Percentiles rank a stretch among this genome's conserved stretches.
These are phyloP conservation scores for Exophiala bonariae DNA, from an alignment of 2,329 filamentous ascomycete genomes.

Conservation along the genomic window DNA sequence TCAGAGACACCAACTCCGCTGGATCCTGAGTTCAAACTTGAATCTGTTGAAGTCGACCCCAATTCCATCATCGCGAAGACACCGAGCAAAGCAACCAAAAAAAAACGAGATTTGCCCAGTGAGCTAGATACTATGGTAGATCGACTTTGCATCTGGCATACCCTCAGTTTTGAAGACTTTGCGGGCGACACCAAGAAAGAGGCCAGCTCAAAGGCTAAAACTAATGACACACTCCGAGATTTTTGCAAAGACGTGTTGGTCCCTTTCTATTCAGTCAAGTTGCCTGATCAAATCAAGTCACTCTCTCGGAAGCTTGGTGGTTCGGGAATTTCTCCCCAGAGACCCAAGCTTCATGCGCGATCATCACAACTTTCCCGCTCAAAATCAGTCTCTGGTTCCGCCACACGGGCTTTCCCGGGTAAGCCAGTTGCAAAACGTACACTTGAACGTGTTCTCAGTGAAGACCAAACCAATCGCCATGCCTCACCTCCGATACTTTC, in stretches of 20 bases:
- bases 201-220: conserved; percentile 22
- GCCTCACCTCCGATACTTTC: conserved; percentile 38
- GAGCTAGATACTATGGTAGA: conserved; percentile 50
- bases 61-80: conserved; percentile 18
- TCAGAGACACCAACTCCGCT: conserved; percentile 36
- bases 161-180: conserved; percentile 43
- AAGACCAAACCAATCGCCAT: conserved; percentile 38
- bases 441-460: conserved; percentile 48
- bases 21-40: conserved; percentile 41
- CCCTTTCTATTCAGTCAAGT: conserved; percentile 49
- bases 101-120: conserved; percentile 42
- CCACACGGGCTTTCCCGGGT: conserved; percentile 33
- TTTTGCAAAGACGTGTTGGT: conserved; percentile 53
- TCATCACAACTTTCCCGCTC: conserved; percentile 34
- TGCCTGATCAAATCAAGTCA: conserved; percentile 48
- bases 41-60: conserved; percentile 29
- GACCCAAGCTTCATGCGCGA: conserved; percentile 32
- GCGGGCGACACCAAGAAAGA: conserved; percentile 23
- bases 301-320: conserved; percentile 51
- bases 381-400: conserved; percentile 52
- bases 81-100: conserved; percentile 35
- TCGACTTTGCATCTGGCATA: conserved; percentile 53
- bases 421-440: conserved; percentile 36
- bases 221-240: conserved; percentile 47
- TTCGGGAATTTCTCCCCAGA: conserved; percentile 37